Base-by-base conservation (phyloP, 805 yeast genomes). In the Wickerhamiella lipophila region DNA sequence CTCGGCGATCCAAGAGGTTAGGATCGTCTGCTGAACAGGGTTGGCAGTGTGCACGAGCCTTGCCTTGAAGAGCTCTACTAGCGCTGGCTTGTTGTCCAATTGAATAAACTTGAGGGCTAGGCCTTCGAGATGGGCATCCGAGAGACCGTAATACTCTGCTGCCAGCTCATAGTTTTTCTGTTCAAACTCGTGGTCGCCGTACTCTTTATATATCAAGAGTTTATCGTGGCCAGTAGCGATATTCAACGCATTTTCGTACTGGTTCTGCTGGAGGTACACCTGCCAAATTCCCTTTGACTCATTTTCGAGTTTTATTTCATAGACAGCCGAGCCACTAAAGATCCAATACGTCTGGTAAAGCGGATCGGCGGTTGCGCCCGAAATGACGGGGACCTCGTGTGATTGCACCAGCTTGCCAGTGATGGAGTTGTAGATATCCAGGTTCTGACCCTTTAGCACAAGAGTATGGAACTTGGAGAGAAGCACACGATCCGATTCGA, bases 271-370 rank as follows among this genome's bases (percentile, higher is more conserved):
- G n/a, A 79, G 60, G 57, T 79, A 62, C 0, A 75, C 67, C 47
- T 73, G 74, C 95, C 96, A 85, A 2, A 88, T 78, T 22, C 82
- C 82, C 3, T 73, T 67, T 3, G 78, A 69, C 61, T 89, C 96
- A 58, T 81, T 74, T 30, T 72, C 72, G 11, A 84, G 68, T 8
- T 54, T 56, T 6, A 92, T 64, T 60, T 92, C 98, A 59, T 73
- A 83, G 8, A 92, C 76, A 44, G 70, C 70, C 4, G 65, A 59
- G 11, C 67, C 63, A 0, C 92, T 76, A 56, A 69, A 84, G 3
- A 83, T 63, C 98, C 98, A 92, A 56, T 69, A 83, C 0, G 97
- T 83, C 1, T 69, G 59, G 40, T 64, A 64, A 3, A 62, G 51
- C 46, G 64, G 63, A 56, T 83, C 94, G 1, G 70, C 68, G 2